These are phyloP conservation scores for Chlorella sorokiniana DNA, from an alignment of 139 green algal genomes.

Conservation along the genomic window DNA sequence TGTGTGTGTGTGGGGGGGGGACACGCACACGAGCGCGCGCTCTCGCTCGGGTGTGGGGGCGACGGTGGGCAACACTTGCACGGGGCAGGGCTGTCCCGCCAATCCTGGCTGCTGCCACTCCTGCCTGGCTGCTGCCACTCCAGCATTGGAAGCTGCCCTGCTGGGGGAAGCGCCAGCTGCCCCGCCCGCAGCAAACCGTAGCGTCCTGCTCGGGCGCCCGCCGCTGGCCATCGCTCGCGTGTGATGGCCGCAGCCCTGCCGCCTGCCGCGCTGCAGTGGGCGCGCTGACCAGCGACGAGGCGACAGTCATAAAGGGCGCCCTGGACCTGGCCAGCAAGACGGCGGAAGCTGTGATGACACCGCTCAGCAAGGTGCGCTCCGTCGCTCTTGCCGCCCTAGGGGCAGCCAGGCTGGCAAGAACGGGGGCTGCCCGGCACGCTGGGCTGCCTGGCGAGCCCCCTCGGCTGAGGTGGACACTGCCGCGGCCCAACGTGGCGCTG, in stretches of 20 bases:
- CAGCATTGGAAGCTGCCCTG: neutral
- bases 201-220: too few relatives aligned
- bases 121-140: neutral
- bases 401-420: too few relatives aligned
- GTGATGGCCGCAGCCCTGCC: neutral
- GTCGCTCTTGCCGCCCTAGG: too few relatives aligned
- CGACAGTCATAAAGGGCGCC: conserved; percentile 56
- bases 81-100: too few relatives aligned
- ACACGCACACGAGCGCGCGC: too few relatives aligned
- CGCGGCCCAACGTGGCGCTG: neutral
- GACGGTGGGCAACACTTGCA: too few relatives aligned
- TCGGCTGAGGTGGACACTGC: too few relatives aligned
- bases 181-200: too few relatives aligned
- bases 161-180: neutral
- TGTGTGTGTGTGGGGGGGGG: neutral
- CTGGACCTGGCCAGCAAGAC: conserved; percentile 65
- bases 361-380: conserved; percentile 55
- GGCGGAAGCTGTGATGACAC: conserved; percentile 64
- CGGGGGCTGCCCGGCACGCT: too few relatives aligned
- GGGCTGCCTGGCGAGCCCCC: too few relatives aligned
- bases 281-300: conserved; percentile 31
- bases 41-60: neutral
- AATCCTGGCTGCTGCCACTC: too few relatives aligned
- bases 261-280: neutral
- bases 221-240: neutral